Evolutionary conservation across 768 basidiomycete species (phyloP).

Genomic region (Rhodotorula diobovata): DNA sequence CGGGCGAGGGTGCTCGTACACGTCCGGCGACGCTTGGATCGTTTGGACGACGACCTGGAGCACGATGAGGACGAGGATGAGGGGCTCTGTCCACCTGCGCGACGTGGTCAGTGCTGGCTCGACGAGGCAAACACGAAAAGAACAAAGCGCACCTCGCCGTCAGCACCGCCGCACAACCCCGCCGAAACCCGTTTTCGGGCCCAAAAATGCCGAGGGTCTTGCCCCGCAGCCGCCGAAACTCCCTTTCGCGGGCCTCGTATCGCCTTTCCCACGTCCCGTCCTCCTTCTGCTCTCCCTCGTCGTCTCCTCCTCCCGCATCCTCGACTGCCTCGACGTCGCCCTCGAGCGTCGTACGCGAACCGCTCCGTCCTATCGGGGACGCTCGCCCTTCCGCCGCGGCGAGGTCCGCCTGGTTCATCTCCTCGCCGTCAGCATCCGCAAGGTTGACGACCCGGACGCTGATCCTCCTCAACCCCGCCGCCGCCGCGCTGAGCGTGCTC

Average conservation of each 20-base stretch:
- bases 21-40: constrained; percentile 65
- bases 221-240: constrained; percentile 45
- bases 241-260: neutral
- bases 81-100: constrained; percentile 75
- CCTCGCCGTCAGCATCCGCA: constrained; percentile 49
- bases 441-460: constrained; percentile 80
- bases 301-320: neutral
- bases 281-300: neutral
- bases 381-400: neutral
- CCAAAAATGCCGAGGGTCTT: constrained; percentile 72
- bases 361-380: neutral
- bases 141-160: constrained; percentile 59
- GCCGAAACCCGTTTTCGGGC: constrained; percentile 61
- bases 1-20: constrained; percentile 49
- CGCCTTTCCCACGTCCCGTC: constrained; percentile 7
- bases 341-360: neutral
- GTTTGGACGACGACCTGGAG: constrained; percentile 75
- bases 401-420: constrained; percentile 1
- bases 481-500: constrained; percentile 22
- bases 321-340: neutral
- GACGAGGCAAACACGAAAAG: neutral
- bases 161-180: constrained; percentile 63
- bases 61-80: constrained; percentile 76
- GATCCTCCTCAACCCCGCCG: constrained; percentile 50
- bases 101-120: too few species aligned